Percentiles rank a stretch among this genome's conserved stretches.
Evolutionary conservation across 2,329 filamentous ascomycete genomes (phyloP).

Genomic region (Phialemonium atrogriseum): DNA sequence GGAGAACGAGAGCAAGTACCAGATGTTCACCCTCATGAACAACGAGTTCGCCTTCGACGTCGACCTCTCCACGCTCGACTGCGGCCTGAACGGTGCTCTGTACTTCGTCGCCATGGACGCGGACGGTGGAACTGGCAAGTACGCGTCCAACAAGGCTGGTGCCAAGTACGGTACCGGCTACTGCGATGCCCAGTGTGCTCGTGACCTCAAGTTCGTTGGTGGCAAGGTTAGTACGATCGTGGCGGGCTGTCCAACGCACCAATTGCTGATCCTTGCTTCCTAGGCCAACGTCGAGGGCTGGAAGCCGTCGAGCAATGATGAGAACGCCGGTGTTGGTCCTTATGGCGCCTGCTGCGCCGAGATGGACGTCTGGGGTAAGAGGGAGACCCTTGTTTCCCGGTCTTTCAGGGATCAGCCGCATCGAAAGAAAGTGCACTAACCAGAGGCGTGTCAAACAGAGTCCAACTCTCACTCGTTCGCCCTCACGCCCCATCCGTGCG

Average conservation of each 20-base stretch:
- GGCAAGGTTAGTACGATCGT: constrained; percentile 24
- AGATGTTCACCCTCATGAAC: constrained; percentile 51
- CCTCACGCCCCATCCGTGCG: constrained; percentile 51
- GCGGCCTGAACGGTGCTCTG: constrained; percentile 56
- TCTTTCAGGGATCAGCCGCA: not conserved
- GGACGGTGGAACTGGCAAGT: constrained; percentile 44
- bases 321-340: constrained; percentile 37
- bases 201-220: constrained; percentile 47
- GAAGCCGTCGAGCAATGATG: constrained; percentile 39
- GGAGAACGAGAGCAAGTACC: constrained; percentile 43
- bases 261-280: too few species aligned
- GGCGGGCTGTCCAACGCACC: constrained; percentile 1
- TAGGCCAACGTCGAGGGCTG: constrained; percentile 42
- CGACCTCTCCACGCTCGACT: constrained; percentile 52
- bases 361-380: too few species aligned
- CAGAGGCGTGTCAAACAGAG: constrained; percentile 47
- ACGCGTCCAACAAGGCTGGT: constrained; percentile 38
- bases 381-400: not conserved
- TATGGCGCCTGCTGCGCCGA: constrained; percentile 45
- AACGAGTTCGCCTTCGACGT: constrained; percentile 61
- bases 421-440: not conserved
- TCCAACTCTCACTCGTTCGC: constrained; percentile 50
- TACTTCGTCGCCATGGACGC: constrained; percentile 45
- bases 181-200: constrained; percentile 43
- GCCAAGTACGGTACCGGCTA: constrained; percentile 53